Percentiles rank a stretch among this genome's conserved stretches.
These are phyloP conservation scores for Taphrina deformans DNA, from an alignment of 1,139 yeast genomes.

Conservation along the genomic window DNA sequence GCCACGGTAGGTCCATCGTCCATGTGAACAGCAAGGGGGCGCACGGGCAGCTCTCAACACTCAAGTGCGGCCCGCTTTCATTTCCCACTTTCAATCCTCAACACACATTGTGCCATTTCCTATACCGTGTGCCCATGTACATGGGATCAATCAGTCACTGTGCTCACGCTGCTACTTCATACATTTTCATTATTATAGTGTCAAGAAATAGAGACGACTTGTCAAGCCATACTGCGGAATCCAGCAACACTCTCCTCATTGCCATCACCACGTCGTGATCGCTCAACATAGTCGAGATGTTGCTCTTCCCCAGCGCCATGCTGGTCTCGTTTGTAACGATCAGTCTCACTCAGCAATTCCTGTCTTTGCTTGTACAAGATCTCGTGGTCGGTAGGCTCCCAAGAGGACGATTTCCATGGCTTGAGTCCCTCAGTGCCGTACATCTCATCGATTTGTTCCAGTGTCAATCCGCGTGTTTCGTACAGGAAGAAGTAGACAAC, in stretches of 20 bases:
- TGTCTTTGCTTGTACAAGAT: neutral
- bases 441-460: conserved; percentile 55
- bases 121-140: too few relatives aligned
- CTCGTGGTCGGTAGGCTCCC: conserved; percentile 26
- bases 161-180: neutral
- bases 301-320: conserved; percentile 1
- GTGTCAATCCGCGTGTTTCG: conserved; percentile 71
- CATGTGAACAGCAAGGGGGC: neutral
- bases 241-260: conserved; percentile 12
- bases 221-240: conserved; percentile 7
- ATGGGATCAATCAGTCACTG: too few relatives aligned
- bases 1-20: neutral
- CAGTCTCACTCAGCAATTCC: conserved; percentile 17
- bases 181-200: neutral
- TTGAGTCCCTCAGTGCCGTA: conserved; percentile 36
- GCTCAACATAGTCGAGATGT: conserved; percentile 11
- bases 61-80: neutral
- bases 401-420: conserved; percentile 38
- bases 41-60: neutral
- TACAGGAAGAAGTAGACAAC: conserved; percentile 67
- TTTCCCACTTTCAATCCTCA: too few relatives aligned
- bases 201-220: neutral
- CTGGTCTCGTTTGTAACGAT: conserved; percentile 13
- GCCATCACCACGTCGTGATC: conserved; percentile 11
- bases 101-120: too few relatives aligned